Evolutionary conservation across 257 asterid species (phyloP).

Genomic region (Anisodus tanguticus): DNA sequence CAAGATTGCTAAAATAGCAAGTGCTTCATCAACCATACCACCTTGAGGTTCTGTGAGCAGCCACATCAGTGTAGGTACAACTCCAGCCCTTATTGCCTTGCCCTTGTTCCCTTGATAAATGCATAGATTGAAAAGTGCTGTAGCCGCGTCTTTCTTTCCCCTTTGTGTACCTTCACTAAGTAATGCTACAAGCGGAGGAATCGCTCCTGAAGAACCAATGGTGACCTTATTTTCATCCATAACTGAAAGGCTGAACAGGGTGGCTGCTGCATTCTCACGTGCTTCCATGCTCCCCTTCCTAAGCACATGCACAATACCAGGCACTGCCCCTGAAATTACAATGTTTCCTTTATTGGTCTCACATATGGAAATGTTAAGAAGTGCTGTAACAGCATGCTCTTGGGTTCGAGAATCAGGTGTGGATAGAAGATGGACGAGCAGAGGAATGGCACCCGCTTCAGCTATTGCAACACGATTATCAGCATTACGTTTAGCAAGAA

Average conservation of each 20-base stretch:
- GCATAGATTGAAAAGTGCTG: slow-evolving; percentile 41
- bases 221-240: slow-evolving; percentile 34
- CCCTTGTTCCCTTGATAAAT: slow-evolving; percentile 39
- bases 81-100: slow-evolving; percentile 42
- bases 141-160: slow-evolving; percentile 43
- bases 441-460: slow-evolving; percentile 35
- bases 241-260: slow-evolving; percentile 37
- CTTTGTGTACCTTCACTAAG: slow-evolving; percentile 33
- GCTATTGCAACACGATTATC: slow-evolving; percentile 31
- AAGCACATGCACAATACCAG: slow-evolving; percentile 34
- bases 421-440: slow-evolving; percentile 26
- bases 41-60: slow-evolving; percentile 23
- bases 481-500: slow-evolving; percentile 27
- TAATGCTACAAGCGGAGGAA: slow-evolving; percentile 34
- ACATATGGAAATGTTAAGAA: slow-evolving; percentile 37
- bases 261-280: slow-evolving; percentile 40
- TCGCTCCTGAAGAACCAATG: slow-evolving; percentile 35
- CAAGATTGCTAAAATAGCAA: slow-evolving; percentile 38
- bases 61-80: slow-evolving; percentile 30
- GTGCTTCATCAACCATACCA: slow-evolving; percentile 39
- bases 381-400: slow-evolving; percentile 34
- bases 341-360: slow-evolving; percentile 34
- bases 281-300: slow-evolving; percentile 34
- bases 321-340: slow-evolving; percentile 31
- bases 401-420: slow-evolving; percentile 29